A percentile compares a stretch with the other conserved stretches of the same genome.
phyloP scores from a whole-genome alignment of 2,329 filamentous ascomycete genomes.

The Microdochium bolleyi region DNA sequence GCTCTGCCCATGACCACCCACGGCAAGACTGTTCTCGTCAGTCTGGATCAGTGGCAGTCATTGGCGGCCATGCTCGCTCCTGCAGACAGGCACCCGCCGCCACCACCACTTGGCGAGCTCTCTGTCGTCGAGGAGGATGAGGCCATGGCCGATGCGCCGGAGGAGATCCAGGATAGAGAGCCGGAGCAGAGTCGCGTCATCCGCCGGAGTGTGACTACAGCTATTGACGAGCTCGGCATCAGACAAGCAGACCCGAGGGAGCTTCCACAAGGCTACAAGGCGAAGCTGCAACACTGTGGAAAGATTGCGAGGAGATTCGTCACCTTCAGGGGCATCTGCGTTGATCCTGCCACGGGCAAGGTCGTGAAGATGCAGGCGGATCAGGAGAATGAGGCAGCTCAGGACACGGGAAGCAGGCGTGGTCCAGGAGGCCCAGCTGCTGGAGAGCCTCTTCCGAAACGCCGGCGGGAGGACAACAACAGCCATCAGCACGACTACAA shows the following conservation, averaged over 20 bases:
- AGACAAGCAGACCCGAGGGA: not conserved
- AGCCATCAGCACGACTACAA: not conserved
- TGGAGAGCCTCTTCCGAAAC: not conserved
- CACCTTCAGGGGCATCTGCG: not conserved
- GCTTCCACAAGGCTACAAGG: not conserved
- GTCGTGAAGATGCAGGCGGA: not conserved
- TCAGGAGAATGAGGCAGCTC: too few relatives aligned
- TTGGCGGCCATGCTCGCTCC: not conserved
- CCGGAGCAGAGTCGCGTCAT: not conserved
- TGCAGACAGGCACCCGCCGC: not conserved
- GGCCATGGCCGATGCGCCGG: not conserved
- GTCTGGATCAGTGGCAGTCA: not conserved
- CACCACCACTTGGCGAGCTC: not conserved
- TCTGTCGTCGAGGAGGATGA: not conserved
- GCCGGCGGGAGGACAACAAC: not conserved
- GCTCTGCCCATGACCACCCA: conserved; percentile 3
- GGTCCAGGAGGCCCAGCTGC: not conserved
- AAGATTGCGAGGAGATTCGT: not conserved
- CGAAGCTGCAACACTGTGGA: not conserved
- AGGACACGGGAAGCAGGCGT: not conserved
- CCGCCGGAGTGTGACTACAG: not conserved
- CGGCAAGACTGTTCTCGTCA: not conserved
- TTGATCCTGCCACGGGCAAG: not conserved
- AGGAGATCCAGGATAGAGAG: not conserved
- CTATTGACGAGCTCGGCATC: not conserved